These are phyloP conservation scores for Naumovozyma dairenensis DNA, from an alignment of 805 yeast species.

Conservation along the genomic window DNA sequence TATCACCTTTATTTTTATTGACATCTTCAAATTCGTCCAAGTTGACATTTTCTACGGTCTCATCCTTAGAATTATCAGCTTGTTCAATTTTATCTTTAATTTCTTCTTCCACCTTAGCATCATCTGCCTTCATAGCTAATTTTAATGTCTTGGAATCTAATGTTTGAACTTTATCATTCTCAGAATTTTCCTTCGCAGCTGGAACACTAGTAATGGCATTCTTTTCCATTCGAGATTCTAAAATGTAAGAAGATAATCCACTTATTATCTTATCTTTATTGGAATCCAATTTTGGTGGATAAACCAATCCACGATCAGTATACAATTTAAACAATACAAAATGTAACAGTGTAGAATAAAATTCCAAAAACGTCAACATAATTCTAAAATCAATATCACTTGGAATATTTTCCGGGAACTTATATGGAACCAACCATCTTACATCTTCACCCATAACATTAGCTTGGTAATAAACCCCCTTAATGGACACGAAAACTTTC, in stretches of 20 bases:
- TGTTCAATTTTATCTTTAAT: slow-evolving; percentile 30
- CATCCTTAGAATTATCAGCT: slow-evolving; percentile 28
- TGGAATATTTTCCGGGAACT: slow-evolving; percentile 93
- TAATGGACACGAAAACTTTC: slow-evolving; percentile 91
- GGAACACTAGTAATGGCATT: slow-evolving; percentile 32
- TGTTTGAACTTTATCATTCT: slow-evolving; percentile 22
- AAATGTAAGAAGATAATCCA: slow-evolving; percentile 74
- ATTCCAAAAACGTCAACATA: slow-evolving; percentile 94
- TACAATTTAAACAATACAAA: slow-evolving; percentile 80
- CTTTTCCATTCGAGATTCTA: slow-evolving; percentile 40
- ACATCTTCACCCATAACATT: slow-evolving; percentile 82
- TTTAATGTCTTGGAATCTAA: slow-evolving; percentile 39
- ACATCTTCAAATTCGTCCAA: slow-evolving; percentile 66
- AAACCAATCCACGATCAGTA: slow-evolving; percentile 73
- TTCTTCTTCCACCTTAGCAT: slow-evolving; percentile 30
- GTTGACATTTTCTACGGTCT: slow-evolving; percentile 36
- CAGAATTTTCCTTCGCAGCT: slow-evolving; percentile 18
- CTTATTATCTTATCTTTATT: slow-evolving; percentile 76
- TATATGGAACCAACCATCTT: slow-evolving; percentile 94
- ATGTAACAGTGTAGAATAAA: slow-evolving; percentile 84
- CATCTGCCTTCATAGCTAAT: slow-evolving; percentile 40
- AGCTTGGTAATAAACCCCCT: slow-evolving; percentile 95
- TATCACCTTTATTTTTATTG: slow-evolving; percentile 55
- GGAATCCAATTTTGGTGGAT: slow-evolving; percentile 79
- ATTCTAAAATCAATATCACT: slow-evolving; percentile 89